These are phyloP conservation scores for Entamoeba nuttalli DNA, from an alignment of 208 protist species.

Conservation along the genomic window DNA sequence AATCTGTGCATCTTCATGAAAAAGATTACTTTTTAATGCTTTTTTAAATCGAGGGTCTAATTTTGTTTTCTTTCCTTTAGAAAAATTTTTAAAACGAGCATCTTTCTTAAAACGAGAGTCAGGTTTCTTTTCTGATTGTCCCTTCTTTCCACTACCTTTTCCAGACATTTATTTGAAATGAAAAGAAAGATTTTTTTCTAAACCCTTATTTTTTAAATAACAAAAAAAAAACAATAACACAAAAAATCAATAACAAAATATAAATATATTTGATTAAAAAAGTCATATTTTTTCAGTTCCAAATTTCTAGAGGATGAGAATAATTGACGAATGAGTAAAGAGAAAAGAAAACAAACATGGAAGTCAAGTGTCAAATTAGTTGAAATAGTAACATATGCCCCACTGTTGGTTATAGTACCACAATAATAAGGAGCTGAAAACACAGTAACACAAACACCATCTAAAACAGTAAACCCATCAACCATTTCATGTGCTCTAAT, in stretches of 20 bases:
- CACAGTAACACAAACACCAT: slow-evolving; percentile 95
- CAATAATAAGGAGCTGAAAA: slow-evolving; percentile 99
- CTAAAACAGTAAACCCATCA: slow-evolving; percentile 43
- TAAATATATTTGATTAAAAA: no score
- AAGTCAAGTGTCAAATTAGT: not conserved
- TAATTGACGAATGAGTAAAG: no score
- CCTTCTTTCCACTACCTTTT: not conserved
- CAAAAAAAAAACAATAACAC: no score
- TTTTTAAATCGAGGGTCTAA: not conserved
- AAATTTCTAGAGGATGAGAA: no score
- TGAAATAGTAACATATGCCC: slow-evolving; percentile 46
- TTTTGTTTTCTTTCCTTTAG: not conserved
- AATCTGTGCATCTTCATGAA: not conserved
- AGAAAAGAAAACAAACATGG: not conserved
- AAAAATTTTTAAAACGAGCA: not conserved
- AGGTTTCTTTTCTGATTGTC: not conserved
- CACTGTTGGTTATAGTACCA: slow-evolving; percentile 95
- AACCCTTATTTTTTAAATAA: no score
- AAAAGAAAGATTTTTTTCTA: no score
- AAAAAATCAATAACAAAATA: no score
- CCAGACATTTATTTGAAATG: no score
- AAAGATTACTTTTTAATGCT: not conserved
- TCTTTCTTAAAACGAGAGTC: not conserved
- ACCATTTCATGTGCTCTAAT: slow-evolving; percentile 95
- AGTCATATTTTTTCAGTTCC: no score